Base-by-base conservation (phyloP, 2,329 filamentous ascomycete species). In the Chaetomium globosum region DNA sequence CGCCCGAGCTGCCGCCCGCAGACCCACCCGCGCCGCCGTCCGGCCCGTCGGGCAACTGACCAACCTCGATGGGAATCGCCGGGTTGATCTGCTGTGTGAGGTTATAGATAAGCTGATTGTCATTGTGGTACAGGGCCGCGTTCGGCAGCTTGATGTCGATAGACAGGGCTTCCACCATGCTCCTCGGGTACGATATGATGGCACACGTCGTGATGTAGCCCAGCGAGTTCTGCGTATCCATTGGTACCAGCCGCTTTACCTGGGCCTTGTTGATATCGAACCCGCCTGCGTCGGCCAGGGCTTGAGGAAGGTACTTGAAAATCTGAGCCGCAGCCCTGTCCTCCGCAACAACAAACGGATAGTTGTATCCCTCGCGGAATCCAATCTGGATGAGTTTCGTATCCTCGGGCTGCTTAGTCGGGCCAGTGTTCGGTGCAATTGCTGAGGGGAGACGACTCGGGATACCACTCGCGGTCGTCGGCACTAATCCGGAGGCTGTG, bases 161-260 rank as follows among this genome's bases (percentile, higher is more conserved):
- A 63, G 85, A 80, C 30, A 98, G 82, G 31, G 84, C 82, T 63
- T 87, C 84, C 48, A 96, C 85, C 72, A 91, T 81, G 57, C 85
- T 85, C 8, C 80, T 82, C 1, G 93, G 93, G 72, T 96, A 91
- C 67, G 78, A 77, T 59, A 79, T 87, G 70, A 92, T 81, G 19
- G 89, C 91, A 67, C 92, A 77, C 1, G 93, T 96, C 0, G 92
- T 96, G 69, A 96, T 88, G 78, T 90, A 98, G 51, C 89, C 89
- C 61, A 90, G 82, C 63, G 82, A 82, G 39, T 79, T 74, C 52
- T 83, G 85, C 0, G 91, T 95, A 75, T 96, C 89, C 71, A 90
- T 88, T 1, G 93, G 92, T 71, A 89, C 82, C 59, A 98, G 85
- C 68, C 86, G 87, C 68, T 86, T 83, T 80, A 96, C 89, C 52